phyloP scores from a whole-genome alignment of 768 basidiomycete species.

The Porpolomopsis calyptriformis region DNA sequence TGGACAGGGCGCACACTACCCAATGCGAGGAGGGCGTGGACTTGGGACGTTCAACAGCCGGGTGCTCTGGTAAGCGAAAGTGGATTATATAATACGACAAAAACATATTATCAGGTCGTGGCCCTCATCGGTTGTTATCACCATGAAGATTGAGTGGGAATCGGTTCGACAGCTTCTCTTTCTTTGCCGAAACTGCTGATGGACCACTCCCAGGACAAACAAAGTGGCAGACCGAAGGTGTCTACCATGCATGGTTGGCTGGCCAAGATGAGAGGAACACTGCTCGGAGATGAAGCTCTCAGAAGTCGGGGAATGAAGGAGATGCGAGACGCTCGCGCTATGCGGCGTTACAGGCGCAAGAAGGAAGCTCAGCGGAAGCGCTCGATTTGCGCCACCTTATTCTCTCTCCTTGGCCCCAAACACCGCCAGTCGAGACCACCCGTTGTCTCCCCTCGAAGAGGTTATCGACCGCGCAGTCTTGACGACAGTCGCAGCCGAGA shows the following conservation, averaged over 20 bases:
- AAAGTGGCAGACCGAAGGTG: slow-evolving; percentile 36
- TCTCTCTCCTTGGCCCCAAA: slow-evolving; percentile 8
- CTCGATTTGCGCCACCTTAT: not conserved
- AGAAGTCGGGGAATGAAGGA: slow-evolving; percentile 57
- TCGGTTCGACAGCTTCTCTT: slow-evolving; percentile 21
- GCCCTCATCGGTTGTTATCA: slow-evolving; percentile 10
- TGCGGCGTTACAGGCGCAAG: slow-evolving; percentile 16
- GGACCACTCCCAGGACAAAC: slow-evolving; percentile 24
- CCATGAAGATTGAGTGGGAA: slow-evolving; percentile 47
- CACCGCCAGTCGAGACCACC: no score
- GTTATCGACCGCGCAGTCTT: not conserved
- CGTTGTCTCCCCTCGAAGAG: not conserved
- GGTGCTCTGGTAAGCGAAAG: no score
- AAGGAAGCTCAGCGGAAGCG: slow-evolving; percentile 12
- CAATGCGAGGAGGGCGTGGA: no score
- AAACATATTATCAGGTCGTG: no score
- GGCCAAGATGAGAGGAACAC: slow-evolving; percentile 67
- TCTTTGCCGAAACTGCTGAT: not conserved
- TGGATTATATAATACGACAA: no score
- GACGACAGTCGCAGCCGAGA: not conserved
- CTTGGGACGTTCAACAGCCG: no score
- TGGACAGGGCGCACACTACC: no score
- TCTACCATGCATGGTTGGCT: slow-evolving; percentile 68
- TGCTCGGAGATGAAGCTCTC: slow-evolving; percentile 49
- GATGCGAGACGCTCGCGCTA: slow-evolving; percentile 44